These are phyloP conservation scores for Ogataea degrootiae DNA, from an alignment of 805 yeast genomes.

Conservation along the genomic window DNA sequence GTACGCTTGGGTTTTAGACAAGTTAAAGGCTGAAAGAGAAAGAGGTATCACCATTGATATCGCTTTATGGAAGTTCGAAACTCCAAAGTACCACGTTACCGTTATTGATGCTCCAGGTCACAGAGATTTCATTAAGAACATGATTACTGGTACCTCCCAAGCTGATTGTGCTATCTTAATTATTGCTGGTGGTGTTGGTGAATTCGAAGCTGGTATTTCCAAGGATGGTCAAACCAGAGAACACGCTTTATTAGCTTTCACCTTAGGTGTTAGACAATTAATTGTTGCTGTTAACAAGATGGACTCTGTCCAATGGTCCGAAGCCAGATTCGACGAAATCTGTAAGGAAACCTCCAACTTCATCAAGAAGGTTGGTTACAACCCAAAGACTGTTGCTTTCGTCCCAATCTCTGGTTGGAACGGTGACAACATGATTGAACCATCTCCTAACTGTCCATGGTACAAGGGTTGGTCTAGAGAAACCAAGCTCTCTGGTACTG, in stretches of 20 bases:
- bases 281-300: slow-evolving; percentile 92
- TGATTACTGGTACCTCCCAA: slow-evolving; percentile 94
- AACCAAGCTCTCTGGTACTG: slow-evolving; percentile 68
- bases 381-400: slow-evolving; percentile 77
- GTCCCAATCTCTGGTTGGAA: slow-evolving; percentile 91
- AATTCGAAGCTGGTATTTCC: slow-evolving; percentile 93
- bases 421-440: slow-evolving; percentile 91
- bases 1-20: slow-evolving; percentile 97
- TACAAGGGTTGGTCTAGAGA: slow-evolving; percentile 82
- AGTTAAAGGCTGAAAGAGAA: slow-evolving; percentile 93
- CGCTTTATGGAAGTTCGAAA: slow-evolving; percentile 90
- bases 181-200: slow-evolving; percentile 91
- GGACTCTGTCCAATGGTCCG: slow-evolving; percentile 89
- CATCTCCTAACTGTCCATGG: slow-evolving; percentile 81
- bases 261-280: slow-evolving; percentile 83
- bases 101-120: slow-evolving; percentile 96
- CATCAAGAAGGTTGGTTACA: slow-evolving; percentile 83
- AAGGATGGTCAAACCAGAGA: slow-evolving; percentile 95
- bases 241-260: slow-evolving; percentile 87
- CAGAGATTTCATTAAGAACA: slow-evolving; percentile 94
- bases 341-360: slow-evolving; percentile 72
- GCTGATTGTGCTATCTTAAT: slow-evolving; percentile 90
- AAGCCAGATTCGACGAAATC: slow-evolving; percentile 75
- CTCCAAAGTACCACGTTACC: slow-evolving; percentile 84
- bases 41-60: slow-evolving; percentile 96